Evolutionary conservation across 1,284 basidiomycete species (phyloP), one percentile per base, ranked within the genome.

Genomic region (Phellopilus nigrolimitatus): DNA sequence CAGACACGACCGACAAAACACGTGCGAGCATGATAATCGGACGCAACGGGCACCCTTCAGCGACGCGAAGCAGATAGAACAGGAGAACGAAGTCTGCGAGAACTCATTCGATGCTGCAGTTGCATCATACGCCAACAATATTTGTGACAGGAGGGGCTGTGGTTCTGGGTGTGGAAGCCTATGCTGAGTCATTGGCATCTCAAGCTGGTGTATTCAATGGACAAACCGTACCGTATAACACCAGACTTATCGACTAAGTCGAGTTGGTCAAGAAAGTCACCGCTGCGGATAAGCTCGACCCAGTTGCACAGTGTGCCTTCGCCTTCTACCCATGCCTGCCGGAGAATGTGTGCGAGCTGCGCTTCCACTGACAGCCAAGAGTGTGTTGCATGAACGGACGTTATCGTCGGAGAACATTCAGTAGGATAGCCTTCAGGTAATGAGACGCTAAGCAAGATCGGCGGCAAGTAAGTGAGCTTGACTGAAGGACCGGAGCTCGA

Each of bases 1-100:
- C 33, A 91, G 65, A 62, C 88, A 91, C 7, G 72, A 62, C 21
- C 78, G 75, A 63, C 88, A 91, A 63, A 89, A 90, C 13, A 88
- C 74, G 64, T 91, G 88, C 1, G 64, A 63, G 61, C 89, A 91
- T 2, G 71, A 62, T 21, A 91, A 70, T 51, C 76, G 71, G 9
- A 89, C 61, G 61, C 88, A 90, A 55, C 77, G 75, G 0, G 75
- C 69, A 38, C 89, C 89, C 61, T 86, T 88, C 55, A 78, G 68
- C 2, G 78, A 74, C 17, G 75, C 72, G n/a, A 91, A 67, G 62
- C 88, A 91, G 33, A 91, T 77, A 25, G 79, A 71, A 61, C 88
- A 91, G 40, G 69, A 64, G 63, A 84, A 84, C 0, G 83, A 79
- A 25, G 70, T 73, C 50, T 76, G 71, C 2, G 78, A 73, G 61